phyloP scores from a whole-genome alignment of 2,329 filamentous ascomycete species.

The Colletotrichum orchidophilum region DNA sequence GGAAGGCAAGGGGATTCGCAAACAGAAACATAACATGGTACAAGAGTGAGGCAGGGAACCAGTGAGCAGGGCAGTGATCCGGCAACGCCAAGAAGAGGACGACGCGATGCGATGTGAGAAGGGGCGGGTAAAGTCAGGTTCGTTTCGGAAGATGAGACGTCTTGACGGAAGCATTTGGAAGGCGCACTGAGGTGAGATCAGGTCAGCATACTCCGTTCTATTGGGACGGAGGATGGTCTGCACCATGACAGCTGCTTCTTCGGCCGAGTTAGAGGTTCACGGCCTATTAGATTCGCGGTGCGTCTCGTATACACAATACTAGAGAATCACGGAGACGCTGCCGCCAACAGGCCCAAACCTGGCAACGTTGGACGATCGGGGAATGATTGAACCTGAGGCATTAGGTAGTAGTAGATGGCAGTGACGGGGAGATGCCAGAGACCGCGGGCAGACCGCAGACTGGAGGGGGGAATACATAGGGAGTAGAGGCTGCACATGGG shows the following conservation, averaged over 20 bases:
- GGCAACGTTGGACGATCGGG: neutral
- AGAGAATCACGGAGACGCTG: neutral
- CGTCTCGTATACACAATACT: neutral
- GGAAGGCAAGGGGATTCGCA: conserved; percentile 10
- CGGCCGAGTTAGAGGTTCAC: neutral
- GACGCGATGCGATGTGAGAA: conserved; percentile 4
- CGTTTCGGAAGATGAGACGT: conserved; percentile 31
- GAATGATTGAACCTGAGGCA: neutral
- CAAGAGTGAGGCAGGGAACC: conserved; percentile 18
- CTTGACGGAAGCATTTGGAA: neutral
- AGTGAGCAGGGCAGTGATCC: neutral
- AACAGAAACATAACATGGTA: conserved; percentile 19
- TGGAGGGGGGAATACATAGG: neutral
- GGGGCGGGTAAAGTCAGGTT: neutral
- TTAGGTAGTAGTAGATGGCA: neutral
- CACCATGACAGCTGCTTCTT: neutral
- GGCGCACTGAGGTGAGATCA: neutral
- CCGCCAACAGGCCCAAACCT: neutral
- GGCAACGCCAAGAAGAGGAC: conserved; percentile 16
- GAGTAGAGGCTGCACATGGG: conserved; percentile 1
- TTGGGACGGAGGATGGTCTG: neutral
- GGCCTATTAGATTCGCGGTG: neutral
- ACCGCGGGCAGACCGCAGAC: neutral
- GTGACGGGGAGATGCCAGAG: neutral
- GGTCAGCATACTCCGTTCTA: too few relatives aligned